phyloP scores from a whole-genome alignment of 192 early-diverging fungal species.

The Backusella westeae region DNA sequence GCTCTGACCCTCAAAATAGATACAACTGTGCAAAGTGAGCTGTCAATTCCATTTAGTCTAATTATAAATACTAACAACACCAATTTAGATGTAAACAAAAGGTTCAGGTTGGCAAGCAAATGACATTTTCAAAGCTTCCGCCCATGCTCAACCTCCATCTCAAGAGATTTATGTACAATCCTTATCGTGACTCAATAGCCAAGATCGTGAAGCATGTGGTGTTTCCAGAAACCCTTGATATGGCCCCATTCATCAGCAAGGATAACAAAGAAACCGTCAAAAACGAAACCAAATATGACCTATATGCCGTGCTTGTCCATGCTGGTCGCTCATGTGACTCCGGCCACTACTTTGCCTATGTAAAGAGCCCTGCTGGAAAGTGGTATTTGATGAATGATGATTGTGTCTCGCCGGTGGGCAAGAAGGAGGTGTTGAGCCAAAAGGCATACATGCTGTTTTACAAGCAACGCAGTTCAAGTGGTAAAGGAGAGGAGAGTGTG shows the following conservation, averaged over 20 bases:
- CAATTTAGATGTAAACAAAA: conserved; percentile 58
- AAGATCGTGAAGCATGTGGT: conserved; percentile 68
- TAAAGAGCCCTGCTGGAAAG: conserved; percentile 69
- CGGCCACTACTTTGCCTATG: conserved; percentile 87
- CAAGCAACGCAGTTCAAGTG: conserved; percentile 32
- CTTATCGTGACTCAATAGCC: conserved; percentile 41
- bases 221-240: conserved; percentile 62
- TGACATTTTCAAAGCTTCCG: conserved; percentile 74
- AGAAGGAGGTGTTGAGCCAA: conserved; percentile 65
- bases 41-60: background rate
- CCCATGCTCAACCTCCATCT: conserved; percentile 74
- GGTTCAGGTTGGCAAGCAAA: conserved; percentile 78
- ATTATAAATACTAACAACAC: background rate
- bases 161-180: conserved; percentile 76
- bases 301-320: conserved; percentile 85
- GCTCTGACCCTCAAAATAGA: conserved; percentile 48
- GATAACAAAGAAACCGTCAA: conserved; percentile 18
- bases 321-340: conserved; percentile 67
- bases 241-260: conserved; percentile 60
- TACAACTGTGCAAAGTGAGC: conserved; percentile 76
- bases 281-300: conserved; percentile 45
- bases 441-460: conserved; percentile 91
- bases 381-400: conserved; percentile 86
- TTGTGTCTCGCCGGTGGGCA: conserved; percentile 54
- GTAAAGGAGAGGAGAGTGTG: background rate